Conservation (phyloP, 2,329 filamentous ascomycete species). For the Colletotrichum incanum region DNA sequence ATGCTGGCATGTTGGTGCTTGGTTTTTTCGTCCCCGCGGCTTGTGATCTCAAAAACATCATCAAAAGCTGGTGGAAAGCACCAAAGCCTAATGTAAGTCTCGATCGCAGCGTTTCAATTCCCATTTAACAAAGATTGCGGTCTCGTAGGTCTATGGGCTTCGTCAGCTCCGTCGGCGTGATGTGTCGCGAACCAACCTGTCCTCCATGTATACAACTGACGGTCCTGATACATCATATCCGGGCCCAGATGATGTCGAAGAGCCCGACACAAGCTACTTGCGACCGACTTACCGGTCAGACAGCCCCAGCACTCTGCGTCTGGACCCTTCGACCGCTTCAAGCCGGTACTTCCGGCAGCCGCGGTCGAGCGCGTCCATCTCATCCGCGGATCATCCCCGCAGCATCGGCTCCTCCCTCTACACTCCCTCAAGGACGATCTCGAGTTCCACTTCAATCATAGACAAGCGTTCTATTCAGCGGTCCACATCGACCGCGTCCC, state of each 20-base stretch:
- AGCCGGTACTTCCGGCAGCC: slow-evolving; percentile 38
- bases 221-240: slow-evolving; percentile 4
- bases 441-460: slow-evolving; percentile 8
- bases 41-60: slow-evolving; percentile 28
- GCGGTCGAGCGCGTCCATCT: slow-evolving; percentile 32
- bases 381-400: slow-evolving; percentile 21
- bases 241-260: slow-evolving; percentile 10
- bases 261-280: slow-evolving; percentile 23
- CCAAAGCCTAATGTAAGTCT: slow-evolving; percentile 42
- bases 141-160: slow-evolving; percentile 44
- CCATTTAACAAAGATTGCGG: neutral
- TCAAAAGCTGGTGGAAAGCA: slow-evolving; percentile 17
- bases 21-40: slow-evolving; percentile 78
- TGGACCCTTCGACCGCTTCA: slow-evolving; percentile 16
- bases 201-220: slow-evolving; percentile 15
- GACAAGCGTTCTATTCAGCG: slow-evolving; percentile 21
- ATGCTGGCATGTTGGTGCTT: slow-evolving; percentile 77
- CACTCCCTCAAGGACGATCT: slow-evolving; percentile 11
- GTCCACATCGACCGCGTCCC: slow-evolving; percentile 18
- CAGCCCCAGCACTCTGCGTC: slow-evolving; percentile 29
- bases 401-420: slow-evolving; percentile 23
- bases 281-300: slow-evolving; percentile 23
- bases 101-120: too few species aligned
- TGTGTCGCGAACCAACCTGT: slow-evolving; percentile 35
- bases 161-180: slow-evolving; percentile 49